These are phyloP conservation scores for Silene uniflora DNA, from an alignment of 148 eudicot genomes.

Conservation along the genomic window DNA sequence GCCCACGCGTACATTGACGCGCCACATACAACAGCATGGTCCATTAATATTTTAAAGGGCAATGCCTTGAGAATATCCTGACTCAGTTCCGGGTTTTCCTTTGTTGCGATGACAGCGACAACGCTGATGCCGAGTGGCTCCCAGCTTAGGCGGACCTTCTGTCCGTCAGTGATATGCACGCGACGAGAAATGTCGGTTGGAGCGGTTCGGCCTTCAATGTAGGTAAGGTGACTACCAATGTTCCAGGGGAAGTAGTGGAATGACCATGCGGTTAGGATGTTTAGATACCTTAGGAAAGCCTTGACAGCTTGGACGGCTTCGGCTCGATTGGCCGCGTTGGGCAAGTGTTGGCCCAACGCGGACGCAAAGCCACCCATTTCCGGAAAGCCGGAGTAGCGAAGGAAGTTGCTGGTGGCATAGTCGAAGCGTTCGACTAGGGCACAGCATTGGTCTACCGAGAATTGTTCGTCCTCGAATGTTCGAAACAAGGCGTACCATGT, in stretches of 20 bases:
- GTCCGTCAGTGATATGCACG: constrained; percentile 6
- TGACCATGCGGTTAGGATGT: constrained; percentile 1
- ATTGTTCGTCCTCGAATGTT: neutral
- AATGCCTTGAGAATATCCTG: neutral
- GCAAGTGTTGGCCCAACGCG: neutral
- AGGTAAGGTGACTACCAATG: constrained; percentile 5
- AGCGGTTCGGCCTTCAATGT: neutral
- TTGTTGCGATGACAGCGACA: neutral
- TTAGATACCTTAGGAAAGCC: neutral
- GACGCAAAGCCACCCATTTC: constrained; percentile 3
- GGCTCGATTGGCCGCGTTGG: neutral
- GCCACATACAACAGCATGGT: constrained; percentile 12
- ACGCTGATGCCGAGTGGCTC: neutral
- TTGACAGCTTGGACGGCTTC: neutral
- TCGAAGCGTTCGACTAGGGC: constrained; percentile 4
- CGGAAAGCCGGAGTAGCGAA: neutral
- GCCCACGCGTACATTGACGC: constrained; percentile 12
- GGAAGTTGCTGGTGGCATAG: constrained; percentile 13
- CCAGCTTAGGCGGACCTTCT: neutral
- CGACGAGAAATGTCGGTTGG: neutral
- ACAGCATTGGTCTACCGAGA: constrained; percentile 7
- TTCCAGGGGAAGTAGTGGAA: constrained; percentile 7
- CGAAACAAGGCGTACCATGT: constrained; percentile 1
- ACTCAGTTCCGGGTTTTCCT: neutral
- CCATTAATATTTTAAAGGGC: constrained; percentile 1